phyloP scores from a whole-genome alignment of 2,329 filamentous ascomycete species.

The Botryosphaeria agaves region DNA sequence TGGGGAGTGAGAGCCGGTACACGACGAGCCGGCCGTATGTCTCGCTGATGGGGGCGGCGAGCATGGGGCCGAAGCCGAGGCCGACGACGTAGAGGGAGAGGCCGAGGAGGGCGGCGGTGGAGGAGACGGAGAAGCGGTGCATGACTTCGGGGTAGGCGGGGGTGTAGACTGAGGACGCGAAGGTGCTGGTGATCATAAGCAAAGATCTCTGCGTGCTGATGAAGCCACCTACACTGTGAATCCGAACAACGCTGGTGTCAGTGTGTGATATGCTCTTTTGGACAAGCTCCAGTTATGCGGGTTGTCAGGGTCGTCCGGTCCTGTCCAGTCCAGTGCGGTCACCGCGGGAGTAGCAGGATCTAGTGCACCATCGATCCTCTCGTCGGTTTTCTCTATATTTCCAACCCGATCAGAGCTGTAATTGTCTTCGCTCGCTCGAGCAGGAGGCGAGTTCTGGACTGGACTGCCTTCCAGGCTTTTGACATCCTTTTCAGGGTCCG shows the following conservation, averaged over 20 bases:
- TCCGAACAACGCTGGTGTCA: conserved; percentile 1
- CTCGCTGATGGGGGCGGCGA: conserved; percentile 51
- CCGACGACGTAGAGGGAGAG: conserved; percentile 47
- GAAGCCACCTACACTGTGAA: not conserved
- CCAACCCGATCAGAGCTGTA: too few relatives aligned
- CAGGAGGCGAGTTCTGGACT: too few relatives aligned
- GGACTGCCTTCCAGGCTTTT: too few relatives aligned
- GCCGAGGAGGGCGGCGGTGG: conserved; percentile 36
- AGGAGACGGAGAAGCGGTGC: conserved; percentile 33
- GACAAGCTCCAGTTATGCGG: conserved; percentile 13
- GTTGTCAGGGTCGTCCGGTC: conserved; percentile 10
- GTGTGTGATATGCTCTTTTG: conserved; percentile 19
- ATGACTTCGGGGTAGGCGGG: conserved; percentile 29
- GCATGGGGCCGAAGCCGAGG: conserved; percentile 41
- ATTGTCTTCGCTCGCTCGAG: too few relatives aligned
- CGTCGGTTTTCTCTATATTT: too few relatives aligned
- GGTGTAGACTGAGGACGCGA: conserved; percentile 34
- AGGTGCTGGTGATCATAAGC: conserved; percentile 44
- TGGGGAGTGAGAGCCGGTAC: conserved; percentile 48
- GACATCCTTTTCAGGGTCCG: too few relatives aligned
- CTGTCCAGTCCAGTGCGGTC: too few relatives aligned
- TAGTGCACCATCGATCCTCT: too few relatives aligned
- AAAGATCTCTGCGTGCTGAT: conserved; percentile 14
- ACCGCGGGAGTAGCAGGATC: too few relatives aligned
- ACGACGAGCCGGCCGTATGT: conserved; percentile 52